Conservation (phyloP, 1,284 basidiomycete genomes). For the Ustilago shanxiensis region DNA sequence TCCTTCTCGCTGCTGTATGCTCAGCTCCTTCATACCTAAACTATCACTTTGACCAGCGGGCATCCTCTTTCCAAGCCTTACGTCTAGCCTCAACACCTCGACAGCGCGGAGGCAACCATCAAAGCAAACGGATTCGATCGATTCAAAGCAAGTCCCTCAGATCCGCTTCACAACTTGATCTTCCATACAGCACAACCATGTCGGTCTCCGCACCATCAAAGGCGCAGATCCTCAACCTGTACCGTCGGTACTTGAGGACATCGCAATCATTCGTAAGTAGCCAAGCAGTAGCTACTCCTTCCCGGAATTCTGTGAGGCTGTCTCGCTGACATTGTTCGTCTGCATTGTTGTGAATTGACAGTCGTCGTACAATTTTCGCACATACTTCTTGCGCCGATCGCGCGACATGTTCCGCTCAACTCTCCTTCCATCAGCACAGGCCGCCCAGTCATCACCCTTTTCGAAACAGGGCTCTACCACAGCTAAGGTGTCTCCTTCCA, state of each 20-base stretch:
- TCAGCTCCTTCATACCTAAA: background rate
- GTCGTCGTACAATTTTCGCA: constrained; percentile 70
- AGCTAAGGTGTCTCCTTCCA: constrained; percentile 53
- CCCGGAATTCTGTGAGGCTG: background rate
- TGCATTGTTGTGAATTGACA: constrained; percentile 13
- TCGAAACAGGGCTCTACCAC: constrained; percentile 59
- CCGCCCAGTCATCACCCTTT: constrained; percentile 54
- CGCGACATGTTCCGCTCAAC: constrained; percentile 67
- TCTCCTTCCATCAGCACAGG: constrained; percentile 49
- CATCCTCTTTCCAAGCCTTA: too few relatives aligned
- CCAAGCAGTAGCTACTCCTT: background rate
- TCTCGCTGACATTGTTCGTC: background rate
- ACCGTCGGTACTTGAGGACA: constrained; percentile 64
- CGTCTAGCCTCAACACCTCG: too few relatives aligned
- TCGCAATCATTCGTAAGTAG: constrained; percentile 68
- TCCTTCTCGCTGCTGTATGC: constrained; percentile 8
- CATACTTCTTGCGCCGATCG: constrained; percentile 68
- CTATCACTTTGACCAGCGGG: too few relatives aligned
- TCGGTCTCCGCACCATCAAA: constrained; percentile 49
- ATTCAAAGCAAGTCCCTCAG: too few relatives aligned
- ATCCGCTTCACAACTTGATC: background rate
- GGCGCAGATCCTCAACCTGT: constrained; percentile 63
- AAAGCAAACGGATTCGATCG: too few relatives aligned
- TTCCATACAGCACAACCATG: constrained; percentile 20
- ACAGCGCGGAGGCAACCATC: too few relatives aligned